Evolutionary conservation across 257 asterid species (phyloP), one percentile per base, ranked within the genome.

Genomic region (Salvia rosmarinus): DNA sequence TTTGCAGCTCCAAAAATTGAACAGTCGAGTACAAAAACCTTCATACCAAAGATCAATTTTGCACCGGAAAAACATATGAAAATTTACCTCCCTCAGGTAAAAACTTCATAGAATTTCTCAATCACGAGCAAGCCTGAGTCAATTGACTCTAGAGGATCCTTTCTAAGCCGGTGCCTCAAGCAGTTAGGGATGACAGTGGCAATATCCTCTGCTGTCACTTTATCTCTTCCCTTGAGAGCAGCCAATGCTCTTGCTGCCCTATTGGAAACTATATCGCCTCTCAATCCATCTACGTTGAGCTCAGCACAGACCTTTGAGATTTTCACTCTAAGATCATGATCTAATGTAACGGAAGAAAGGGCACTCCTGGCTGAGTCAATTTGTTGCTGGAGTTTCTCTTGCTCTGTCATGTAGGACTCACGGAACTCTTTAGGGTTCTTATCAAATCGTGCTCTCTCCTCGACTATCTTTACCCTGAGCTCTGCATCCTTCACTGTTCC

Each of bases 171-270:
- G 84, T 95, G 99, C 81, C 99, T 88, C 75, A 95, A 85, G 82
- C 97, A 95, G 80, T 89, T 89, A 16, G 98, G 95, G 35, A 95
- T 95, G 63, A 91, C 98, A 0, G 96, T 95, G n/a, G 92, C 96
- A 42, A 95, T 88, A 75, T 95, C 98, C 81, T 95, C 97, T 0
- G 87, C 37, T 5, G 92, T 85, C 16, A 89, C 99, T 64, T 84
- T 76, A 47, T 89, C 94, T 77, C 96, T 83, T 73, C 90, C 97
- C 72, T 89, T 89, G 11, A 95, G 93, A 2, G 99, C 90, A 56
- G 98, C 98, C 83, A 95, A 82, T 1, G 96, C 96, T 77, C 80
- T 84, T 4, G 99, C 96, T 0, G 97, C 99, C 77, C 99, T 79
- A 72, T 91, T 89, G 2, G 95, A 73, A 17, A 95, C 99, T 7